Conservation (phyloP, 2,329 filamentous ascomycete species). For the Alternaria sp. region DNA sequence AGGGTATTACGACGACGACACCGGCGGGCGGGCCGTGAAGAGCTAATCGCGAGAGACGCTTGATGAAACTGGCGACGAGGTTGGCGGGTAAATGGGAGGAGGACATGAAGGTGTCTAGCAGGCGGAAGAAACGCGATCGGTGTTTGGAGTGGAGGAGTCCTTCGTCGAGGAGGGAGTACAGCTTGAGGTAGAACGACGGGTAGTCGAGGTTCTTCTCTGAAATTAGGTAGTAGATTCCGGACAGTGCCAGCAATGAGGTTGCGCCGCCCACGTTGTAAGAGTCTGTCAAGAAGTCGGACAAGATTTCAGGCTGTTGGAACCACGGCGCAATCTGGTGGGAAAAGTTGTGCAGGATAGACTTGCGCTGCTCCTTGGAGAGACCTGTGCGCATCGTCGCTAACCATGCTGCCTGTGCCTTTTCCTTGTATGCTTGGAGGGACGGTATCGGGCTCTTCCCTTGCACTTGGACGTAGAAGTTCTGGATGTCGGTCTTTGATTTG, state of each 20-base stretch:
- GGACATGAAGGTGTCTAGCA: conserved; percentile 86
- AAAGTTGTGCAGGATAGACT: conserved; percentile 76
- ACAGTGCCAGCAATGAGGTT: conserved; percentile 84
- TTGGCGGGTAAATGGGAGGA: conserved; percentile 92
- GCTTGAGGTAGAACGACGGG: conserved; percentile 88
- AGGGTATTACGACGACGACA: conserved; percentile 87
- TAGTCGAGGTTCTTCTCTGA: conserved; percentile 95
- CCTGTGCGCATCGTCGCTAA: conserved; percentile 73
- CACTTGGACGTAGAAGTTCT: conserved; percentile 70
- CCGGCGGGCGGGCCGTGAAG: conserved; percentile 89
- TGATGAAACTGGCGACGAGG: conserved; percentile 94
- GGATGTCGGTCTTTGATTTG: conserved; percentile 68
- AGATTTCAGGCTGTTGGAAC: conserved; percentile 85
- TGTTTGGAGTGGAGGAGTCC: conserved; percentile 92
- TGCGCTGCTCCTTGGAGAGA: conserved; percentile 76
- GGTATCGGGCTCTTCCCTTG: conserved; percentile 68
- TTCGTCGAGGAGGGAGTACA: conserved; percentile 89
- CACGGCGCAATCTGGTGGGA: conserved; percentile 82
- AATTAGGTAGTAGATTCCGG: conserved; percentile 94
- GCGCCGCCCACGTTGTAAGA: conserved; percentile 88
- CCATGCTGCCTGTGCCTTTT: conserved; percentile 86
- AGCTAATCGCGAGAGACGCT: conserved; percentile 82
- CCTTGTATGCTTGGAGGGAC: conserved; percentile 75
- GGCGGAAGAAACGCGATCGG: conserved; percentile 88
- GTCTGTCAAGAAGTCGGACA: conserved; percentile 97